A percentile compares a stretch with the other conserved stretches of the same genome.
Conservation (phyloP, 345 rosid genomes). For the Sonneratia alba region DNA sequence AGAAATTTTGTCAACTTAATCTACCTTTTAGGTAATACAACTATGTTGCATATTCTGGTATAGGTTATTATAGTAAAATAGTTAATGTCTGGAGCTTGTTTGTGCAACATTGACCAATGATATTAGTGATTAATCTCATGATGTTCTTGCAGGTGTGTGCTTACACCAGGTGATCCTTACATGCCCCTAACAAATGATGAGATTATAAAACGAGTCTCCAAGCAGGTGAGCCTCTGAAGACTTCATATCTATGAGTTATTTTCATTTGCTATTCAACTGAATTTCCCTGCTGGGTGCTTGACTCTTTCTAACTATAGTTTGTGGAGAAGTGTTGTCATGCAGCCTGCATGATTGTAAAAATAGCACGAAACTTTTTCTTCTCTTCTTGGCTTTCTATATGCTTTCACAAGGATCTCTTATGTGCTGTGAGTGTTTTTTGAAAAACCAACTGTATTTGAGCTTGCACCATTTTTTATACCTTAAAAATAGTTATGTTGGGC, state of each 20-base stretch:
- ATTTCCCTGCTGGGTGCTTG: not conserved
- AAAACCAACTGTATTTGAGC: no score
- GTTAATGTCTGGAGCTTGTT: not conserved
- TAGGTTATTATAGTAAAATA: not conserved
- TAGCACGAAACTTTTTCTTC: no score
- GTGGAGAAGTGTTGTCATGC: no score
- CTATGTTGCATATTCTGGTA: not conserved
- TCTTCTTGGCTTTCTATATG: no score
- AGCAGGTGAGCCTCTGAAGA: slow-evolving; percentile 45
- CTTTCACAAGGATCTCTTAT: no score
- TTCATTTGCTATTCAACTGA: not conserved
- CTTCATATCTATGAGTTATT: not conserved
- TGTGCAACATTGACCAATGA: not conserved
- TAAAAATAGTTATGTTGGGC: no score
- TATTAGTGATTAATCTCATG: not conserved
- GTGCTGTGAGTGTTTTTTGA: no score
- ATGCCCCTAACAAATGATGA: slow-evolving; percentile 79
- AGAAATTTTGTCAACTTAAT: slow-evolving; percentile 15
- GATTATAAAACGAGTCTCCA: slow-evolving; percentile 72
- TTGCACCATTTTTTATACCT: no score
- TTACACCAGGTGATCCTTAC: slow-evolving; percentile 94
- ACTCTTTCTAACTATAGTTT: not conserved
- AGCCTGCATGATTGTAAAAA: no score
- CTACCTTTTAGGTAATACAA: not conserved
- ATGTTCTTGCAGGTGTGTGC: slow-evolving; percentile 54